Evolutionary conservation across 2,329 filamentous ascomycete genomes (phyloP), one percentile per base, ranked within the genome.

Genomic region (Parastagonospora avenae): DNA sequence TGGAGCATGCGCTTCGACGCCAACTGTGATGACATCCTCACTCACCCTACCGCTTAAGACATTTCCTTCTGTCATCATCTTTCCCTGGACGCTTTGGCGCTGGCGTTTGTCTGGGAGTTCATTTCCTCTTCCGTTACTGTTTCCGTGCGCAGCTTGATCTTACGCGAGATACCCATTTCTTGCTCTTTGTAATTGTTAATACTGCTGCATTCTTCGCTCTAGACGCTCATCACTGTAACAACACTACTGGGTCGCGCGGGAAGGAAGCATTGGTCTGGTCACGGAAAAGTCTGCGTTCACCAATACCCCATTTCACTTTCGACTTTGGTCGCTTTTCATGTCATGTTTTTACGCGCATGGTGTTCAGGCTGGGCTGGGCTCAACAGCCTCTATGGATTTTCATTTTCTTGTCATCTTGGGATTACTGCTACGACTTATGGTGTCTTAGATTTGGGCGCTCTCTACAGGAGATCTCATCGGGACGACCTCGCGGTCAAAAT

Each of bases 1-100:
- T 99, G 93, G 91, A 92, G 90, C 74, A 85, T 95, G 77, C 89
- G 93, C 40, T 99, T 97, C 75, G 92, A 97, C 68, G 91, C 90
- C 74, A 97, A 97, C 80, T 96, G 92, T 77, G 91, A 96, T 67
- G 90, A 93, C 27, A 93, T 97, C 63, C 80, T 97, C 52, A 79
- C 80, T 56, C 73, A 80, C 60, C 81, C 82, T 48, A 65, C 64
- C 48, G 68, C 68, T 53, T 73, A 71, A 64, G 43, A 50, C 52
- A 19, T 48, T 50, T 42, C 48, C n/a, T 36, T 41, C 28, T 46
- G 46, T 57, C 48, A 15, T 36, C 47, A 29, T 47, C 46, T 56
- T 46, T 54, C 49, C 59, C 59, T 48, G 43, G 57, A 62, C 55
- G 60, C 57, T 55, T 62, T 57, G 60, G 60, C 63, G 54, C 62